These are phyloP conservation scores for Lyophyllum semitale DNA, from an alignment of 768 basidiomycete genomes.

Conservation along the genomic window DNA sequence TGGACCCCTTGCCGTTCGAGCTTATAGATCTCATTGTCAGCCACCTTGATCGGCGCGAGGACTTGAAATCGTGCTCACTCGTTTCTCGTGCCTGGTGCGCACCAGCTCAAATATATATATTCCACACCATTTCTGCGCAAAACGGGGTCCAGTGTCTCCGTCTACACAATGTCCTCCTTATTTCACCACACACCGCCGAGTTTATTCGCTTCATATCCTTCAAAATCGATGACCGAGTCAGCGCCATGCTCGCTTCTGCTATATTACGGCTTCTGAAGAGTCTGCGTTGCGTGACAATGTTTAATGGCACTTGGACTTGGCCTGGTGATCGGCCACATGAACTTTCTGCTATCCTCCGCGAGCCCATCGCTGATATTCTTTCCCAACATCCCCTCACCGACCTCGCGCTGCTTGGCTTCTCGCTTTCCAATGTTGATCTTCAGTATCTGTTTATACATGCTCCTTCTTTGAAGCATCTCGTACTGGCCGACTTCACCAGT, in stretches of 20 bases:
- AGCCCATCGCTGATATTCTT: background rate
- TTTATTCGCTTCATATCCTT: constrained; percentile 2
- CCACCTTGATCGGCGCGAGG: constrained; percentile 20
- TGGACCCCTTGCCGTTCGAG: constrained; percentile 24
- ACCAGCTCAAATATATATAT: constrained; percentile 25
- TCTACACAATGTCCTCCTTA: background rate
- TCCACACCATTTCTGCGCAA: constrained; percentile 7
- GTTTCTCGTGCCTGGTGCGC: constrained; percentile 26
- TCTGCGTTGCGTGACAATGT: background rate
- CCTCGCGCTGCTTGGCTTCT: constrained; percentile 1
- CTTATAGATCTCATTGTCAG: constrained; percentile 29
- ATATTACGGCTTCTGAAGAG: background rate
- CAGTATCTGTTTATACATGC: background rate
- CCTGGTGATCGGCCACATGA: constrained; percentile 5
- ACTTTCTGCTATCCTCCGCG: constrained; percentile 1
- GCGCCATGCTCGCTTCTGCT: background rate
- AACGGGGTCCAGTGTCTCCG: background rate
- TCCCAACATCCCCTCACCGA: background rate
- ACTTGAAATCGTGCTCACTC: constrained; percentile 26
- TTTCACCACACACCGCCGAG: background rate
- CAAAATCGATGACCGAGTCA: constrained; percentile 2
- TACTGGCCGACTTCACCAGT: constrained; percentile 2
- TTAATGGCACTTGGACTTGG: constrained; percentile 4
- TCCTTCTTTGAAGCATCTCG: background rate
- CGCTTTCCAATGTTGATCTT: constrained; percentile 2